Percentiles rank a stretch among this genome's conserved stretches.
These are phyloP conservation scores for Pezicula radicicola DNA, from an alignment of 2,329 filamentous ascomycete genomes.

Conservation along the genomic window DNA sequence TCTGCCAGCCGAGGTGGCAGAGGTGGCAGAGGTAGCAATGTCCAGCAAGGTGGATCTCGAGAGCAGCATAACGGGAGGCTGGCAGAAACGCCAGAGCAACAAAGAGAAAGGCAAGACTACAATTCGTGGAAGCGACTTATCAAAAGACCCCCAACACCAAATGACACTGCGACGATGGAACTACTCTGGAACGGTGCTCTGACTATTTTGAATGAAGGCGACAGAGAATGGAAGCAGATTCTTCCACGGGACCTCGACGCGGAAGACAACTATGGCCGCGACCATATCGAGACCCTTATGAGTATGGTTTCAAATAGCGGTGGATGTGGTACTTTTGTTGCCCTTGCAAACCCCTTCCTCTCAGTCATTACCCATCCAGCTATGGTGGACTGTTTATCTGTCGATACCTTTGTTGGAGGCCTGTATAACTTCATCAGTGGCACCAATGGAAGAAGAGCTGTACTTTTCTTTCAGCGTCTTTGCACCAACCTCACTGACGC, in stretches of 20 bases:
- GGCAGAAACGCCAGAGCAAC: slow-evolving; percentile 11
- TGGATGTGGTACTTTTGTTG: slow-evolving; percentile 14
- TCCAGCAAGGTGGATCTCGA: not conserved
- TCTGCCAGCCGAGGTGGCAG: not conserved
- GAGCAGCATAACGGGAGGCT: slow-evolving; percentile 1
- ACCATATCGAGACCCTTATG: slow-evolving; percentile 15
- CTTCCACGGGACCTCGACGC: slow-evolving; percentile 12
- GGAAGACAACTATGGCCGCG: slow-evolving; percentile 7
- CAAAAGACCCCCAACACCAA: slow-evolving; percentile 5
- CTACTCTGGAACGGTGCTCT: slow-evolving; percentile 12
- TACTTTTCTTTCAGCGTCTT: slow-evolving; percentile 27
- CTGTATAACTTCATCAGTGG: slow-evolving; percentile 34
- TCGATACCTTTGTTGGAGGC: slow-evolving; percentile 30
- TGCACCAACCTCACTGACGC: slow-evolving; percentile 6
- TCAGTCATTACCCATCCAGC: slow-evolving; percentile 29
- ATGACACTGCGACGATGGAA: slow-evolving; percentile 9
- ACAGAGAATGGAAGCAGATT: slow-evolving; percentile 12
- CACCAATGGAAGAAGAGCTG: slow-evolving; percentile 24
- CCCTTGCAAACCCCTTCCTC: slow-evolving; percentile 19
- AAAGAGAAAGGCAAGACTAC: slow-evolving; percentile 6
- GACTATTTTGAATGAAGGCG: slow-evolving; percentile 8
- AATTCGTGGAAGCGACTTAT: slow-evolving; percentile 14
- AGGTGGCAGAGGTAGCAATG: slow-evolving; percentile 1
- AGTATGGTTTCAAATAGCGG: slow-evolving; percentile 11
- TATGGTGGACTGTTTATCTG: slow-evolving; percentile 30